Percentiles rank a stretch among this genome's conserved stretches.
Conservation (phyloP, 2,329 filamentous ascomycete genomes). For the Metarhizium album region DNA sequence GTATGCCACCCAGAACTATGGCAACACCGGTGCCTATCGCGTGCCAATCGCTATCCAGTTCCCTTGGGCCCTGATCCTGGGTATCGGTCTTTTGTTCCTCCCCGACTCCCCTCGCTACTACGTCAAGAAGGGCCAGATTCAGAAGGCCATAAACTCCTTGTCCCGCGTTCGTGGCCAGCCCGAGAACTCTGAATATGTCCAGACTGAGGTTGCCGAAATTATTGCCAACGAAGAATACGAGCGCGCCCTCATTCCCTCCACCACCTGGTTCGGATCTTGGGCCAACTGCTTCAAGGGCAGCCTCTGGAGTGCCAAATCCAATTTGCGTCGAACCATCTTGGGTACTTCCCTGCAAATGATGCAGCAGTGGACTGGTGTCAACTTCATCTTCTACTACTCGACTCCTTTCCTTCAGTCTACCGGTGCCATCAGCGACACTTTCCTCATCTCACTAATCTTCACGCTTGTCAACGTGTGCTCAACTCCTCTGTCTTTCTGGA, state of each 20-base stretch:
- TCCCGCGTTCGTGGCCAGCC: conserved; percentile 64
- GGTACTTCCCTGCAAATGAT: conserved; percentile 70
- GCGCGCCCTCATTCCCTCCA: conserved; percentile 53
- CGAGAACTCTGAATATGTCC: conserved; percentile 61
- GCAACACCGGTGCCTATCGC: conserved; percentile 59
- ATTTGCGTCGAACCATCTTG: conserved; percentile 59
- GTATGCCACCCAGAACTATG: conserved; percentile 55
- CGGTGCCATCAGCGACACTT: conserved; percentile 64
- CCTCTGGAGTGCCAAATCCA: conserved; percentile 51
- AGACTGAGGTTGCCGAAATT: conserved; percentile 75
- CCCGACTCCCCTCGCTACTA: conserved; percentile 81
- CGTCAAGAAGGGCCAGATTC: conserved; percentile 65
- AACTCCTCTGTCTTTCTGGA: conserved; percentile 80
- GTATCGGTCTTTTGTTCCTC: conserved; percentile 58
- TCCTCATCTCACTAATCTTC: conserved; percentile 77
- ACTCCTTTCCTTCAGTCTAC: conserved; percentile 75
- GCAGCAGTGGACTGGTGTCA: conserved; percentile 79
- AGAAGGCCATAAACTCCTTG: conserved; percentile 52
- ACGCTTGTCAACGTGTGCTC: conserved; percentile 81
- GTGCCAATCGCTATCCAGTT: conserved; percentile 76
- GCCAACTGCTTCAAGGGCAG: conserved; percentile 55
- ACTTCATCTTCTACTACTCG: conserved; percentile 86
- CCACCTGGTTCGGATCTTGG: conserved; percentile 60
- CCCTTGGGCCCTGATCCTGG: conserved; percentile 69
- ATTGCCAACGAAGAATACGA: conserved; percentile 86